Base-by-base conservation (phyloP, 2,329 filamentous ascomycete species). In the Aureobasidium subglaciale region DNA sequence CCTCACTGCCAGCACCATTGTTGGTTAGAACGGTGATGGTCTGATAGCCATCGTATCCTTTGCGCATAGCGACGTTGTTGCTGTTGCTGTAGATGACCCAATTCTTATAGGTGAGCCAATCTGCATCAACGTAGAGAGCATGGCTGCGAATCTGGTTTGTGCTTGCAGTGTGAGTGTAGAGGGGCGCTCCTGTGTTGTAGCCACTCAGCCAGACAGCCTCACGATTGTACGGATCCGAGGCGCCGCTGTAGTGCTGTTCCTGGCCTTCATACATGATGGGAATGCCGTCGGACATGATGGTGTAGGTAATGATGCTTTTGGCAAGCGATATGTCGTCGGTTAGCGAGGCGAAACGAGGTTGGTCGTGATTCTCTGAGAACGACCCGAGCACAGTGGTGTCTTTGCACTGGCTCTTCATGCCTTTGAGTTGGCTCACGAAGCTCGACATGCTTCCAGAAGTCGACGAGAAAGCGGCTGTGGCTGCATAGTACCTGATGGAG, bases 231-330 rank as follows among this genome's bases (percentile, higher is more conserved):
- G 72, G 72, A 27, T 69, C 69, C 10, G 59, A 61, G 15, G 58
- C 56, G 29, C 65, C 67, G 2, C 71, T 65, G 64, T 77, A 82
- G 58, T 78, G 80, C 63, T 86, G 83, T 67, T 86, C 84, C 59
- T 83, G 80, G 25, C 83, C 84, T 61, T 84, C 78, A 67, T 86
- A 87, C 30, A 86, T 74, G 55, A 85, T 81, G 1, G 83, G 82
- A 35, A 86, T 80, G 18, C 83, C 83, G 55, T 84, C 74, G 2
- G 72, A 72, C 16, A 86, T 75, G 27, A 86, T 75, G n/a, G 78
- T 79, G 62, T 81, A 85, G 0, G 81, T 75, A 37, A 86, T 72
- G 5, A 79, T 75, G 61, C 86, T 86, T 66, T 81, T 80, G 42
- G 82, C 77, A 2, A 84, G 73, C 50, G 78, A 68, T 7, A 75